phyloP scores from a whole-genome alignment of 2,329 filamentous ascomycete genomes.

The Endoconidiophora polonica region DNA sequence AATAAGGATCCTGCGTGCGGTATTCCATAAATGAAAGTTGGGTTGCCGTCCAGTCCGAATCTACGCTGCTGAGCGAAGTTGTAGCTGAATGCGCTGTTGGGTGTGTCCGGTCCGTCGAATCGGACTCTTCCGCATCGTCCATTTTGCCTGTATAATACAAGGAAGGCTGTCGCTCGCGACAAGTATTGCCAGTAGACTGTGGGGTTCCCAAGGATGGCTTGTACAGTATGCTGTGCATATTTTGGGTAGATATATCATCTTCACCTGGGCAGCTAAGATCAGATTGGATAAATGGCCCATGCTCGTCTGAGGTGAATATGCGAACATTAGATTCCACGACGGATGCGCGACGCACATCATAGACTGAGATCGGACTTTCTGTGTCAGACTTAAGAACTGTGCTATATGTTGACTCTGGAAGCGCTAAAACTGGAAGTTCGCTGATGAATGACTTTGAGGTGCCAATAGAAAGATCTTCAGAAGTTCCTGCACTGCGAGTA shows the following conservation, averaged over 20 bases:
- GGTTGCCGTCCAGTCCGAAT: background rate
- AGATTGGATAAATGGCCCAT: background rate
- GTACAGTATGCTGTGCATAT: background rate
- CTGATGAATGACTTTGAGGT: too few species aligned
- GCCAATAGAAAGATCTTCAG: too few species aligned
- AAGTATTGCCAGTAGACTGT: too few species aligned
- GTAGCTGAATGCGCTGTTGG: background rate
- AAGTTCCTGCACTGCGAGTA: too few species aligned
- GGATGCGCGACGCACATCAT: conserved; percentile 1
- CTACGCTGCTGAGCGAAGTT: conserved; percentile 13
- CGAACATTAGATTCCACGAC: too few species aligned
- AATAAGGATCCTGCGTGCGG: too few species aligned
- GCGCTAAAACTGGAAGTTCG: too few species aligned
- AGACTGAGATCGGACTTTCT: background rate
- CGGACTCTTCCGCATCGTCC: background rate
- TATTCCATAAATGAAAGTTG: too few species aligned
- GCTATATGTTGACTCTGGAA: too few species aligned
- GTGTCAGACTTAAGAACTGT: too few species aligned
- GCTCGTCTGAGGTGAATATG: background rate
- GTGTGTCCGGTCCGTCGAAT: background rate
- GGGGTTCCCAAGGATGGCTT: too few species aligned
- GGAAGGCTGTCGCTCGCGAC: conserved; percentile 1
- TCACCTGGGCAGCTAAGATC: background rate
- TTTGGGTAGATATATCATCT: background rate
- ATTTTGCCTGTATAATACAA: background rate